These are phyloP conservation scores for Fusarium nurragi DNA, from an alignment of 2,329 filamentous ascomycete species.

Conservation along the genomic window DNA sequence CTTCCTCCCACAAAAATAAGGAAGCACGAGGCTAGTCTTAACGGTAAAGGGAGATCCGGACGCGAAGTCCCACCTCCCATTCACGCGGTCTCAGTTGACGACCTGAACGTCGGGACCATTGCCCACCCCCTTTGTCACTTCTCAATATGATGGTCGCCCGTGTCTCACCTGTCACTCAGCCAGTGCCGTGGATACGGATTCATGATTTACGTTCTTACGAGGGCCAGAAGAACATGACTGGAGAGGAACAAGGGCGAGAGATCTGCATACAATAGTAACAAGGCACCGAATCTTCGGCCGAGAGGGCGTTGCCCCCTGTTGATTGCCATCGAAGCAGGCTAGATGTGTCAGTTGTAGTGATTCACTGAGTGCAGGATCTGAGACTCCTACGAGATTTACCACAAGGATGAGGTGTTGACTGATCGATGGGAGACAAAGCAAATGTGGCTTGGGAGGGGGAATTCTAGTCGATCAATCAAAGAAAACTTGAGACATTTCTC, in stretches of 20 bases:
- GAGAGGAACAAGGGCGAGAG: constrained; percentile 23
- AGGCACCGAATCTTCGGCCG: constrained; percentile 18
- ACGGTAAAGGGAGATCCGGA: constrained; percentile 23
- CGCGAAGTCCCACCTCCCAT: constrained; percentile 8
- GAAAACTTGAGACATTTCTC: constrained; percentile 27
- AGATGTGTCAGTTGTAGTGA: constrained; percentile 22
- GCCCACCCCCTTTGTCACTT: constrained; percentile 28
- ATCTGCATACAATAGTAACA: constrained; percentile 19
- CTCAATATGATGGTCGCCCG: constrained; percentile 14
- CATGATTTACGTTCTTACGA: background rate
- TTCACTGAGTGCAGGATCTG: constrained; percentile 40
- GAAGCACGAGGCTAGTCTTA: constrained; percentile 13
- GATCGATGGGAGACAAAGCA: constrained; percentile 20
- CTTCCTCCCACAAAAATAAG: background rate
- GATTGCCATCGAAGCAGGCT: constrained; percentile 8
- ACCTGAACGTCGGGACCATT: constrained; percentile 34
- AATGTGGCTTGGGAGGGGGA: constrained; percentile 1
- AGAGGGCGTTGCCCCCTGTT: constrained; percentile 16
- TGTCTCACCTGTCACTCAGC: constrained; percentile 35
- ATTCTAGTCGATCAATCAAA: constrained; percentile 15
- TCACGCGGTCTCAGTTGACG: constrained; percentile 29
- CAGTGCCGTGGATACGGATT: constrained; percentile 33
- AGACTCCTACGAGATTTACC: constrained; percentile 31
- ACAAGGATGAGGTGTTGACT: constrained; percentile 16
- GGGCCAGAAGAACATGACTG: background rate